Evolutionary conservation across 2,329 filamentous ascomycete species (phyloP).

Genomic region (Aschersonia sp.): DNA sequence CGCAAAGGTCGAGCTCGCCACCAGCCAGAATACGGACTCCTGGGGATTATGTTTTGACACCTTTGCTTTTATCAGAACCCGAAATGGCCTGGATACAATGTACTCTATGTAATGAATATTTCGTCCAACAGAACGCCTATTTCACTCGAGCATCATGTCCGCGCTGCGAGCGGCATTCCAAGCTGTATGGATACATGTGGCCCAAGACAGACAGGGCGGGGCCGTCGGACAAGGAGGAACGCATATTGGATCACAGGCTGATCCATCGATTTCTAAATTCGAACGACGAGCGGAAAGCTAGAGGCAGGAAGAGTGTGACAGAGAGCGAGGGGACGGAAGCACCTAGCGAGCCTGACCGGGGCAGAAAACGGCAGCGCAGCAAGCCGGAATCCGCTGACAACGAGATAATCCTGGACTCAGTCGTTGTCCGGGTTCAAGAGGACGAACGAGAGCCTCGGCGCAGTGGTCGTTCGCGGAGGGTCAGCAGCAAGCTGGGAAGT

Average conservation of each 20-base stretch:
- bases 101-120: slow-evolving; percentile 65
- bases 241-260: slow-evolving; percentile 70
- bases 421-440: neutral
- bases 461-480: slow-evolving; percentile 19
- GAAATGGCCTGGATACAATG: slow-evolving; percentile 79
- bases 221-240: slow-evolving; percentile 53
- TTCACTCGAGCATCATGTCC: slow-evolving; percentile 76
- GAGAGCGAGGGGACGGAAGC: slow-evolving; percentile 9
- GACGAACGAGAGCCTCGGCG: slow-evolving; percentile 11
- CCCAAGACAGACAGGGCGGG: slow-evolving; percentile 83
- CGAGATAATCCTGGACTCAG: neutral
- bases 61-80: slow-evolving; percentile 58
- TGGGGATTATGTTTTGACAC: slow-evolving; percentile 73
- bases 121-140: slow-evolving; percentile 82
- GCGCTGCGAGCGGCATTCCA: slow-evolving; percentile 87
- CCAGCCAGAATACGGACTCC: slow-evolving; percentile 35
- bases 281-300: slow-evolving; percentile 46
- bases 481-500: slow-evolving; percentile 16
- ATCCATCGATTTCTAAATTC: slow-evolving; percentile 71
- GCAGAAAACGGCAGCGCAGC: slow-evolving; percentile 2
- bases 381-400: neutral
- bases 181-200: slow-evolving; percentile 90
- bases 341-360: slow-evolving; percentile 9
- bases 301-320: slow-evolving; percentile 23
- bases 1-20: slow-evolving; percentile 18